phyloP scores from a whole-genome alignment of 2,329 filamentous ascomycete species.

The Apiospora rasikravindrae region DNA sequence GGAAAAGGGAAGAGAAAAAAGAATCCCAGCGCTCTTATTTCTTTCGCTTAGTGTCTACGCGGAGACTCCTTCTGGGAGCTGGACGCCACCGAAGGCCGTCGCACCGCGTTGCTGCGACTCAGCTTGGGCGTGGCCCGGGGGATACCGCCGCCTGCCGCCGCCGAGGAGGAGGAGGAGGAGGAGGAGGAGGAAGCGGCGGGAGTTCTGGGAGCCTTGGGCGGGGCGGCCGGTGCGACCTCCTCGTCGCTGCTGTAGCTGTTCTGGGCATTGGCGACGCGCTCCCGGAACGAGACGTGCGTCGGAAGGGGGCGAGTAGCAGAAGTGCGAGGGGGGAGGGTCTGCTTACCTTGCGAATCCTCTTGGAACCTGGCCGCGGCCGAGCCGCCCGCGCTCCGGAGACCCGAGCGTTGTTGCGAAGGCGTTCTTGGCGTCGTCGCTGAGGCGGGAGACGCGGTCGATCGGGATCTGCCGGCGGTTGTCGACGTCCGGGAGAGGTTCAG shows the following conservation, averaged over 20 bases:
- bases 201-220: not conserved
- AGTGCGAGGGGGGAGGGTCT: not conserved
- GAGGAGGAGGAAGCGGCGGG: too few relatives aligned
- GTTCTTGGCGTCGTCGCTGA: not conserved
- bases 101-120: slow-evolving; percentile 11
- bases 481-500: not conserved
- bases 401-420: not conserved
- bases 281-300: not conserved
- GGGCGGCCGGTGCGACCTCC: not conserved
- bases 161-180: too few relatives aligned
- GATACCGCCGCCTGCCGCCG: not conserved
- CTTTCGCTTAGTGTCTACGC: slow-evolving; percentile 33
- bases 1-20: too few relatives aligned
- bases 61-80: slow-evolving; percentile 40
- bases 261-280: slow-evolving; percentile 1
- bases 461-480: too few relatives aligned
- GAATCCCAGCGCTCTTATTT: too few relatives aligned
- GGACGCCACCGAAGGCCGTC: not conserved
- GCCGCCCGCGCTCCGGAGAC: not conserved
- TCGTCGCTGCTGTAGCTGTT: not conserved
- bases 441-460: not conserved
- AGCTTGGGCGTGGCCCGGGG: not conserved
- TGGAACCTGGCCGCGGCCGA: not conserved
- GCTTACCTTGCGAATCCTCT: not conserved
- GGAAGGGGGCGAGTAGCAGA: not conserved